These are phyloP conservation scores for Colletotrichum graminicola DNA, from an alignment of 2,329 filamentous ascomycete species.

Conservation along the genomic window DNA sequence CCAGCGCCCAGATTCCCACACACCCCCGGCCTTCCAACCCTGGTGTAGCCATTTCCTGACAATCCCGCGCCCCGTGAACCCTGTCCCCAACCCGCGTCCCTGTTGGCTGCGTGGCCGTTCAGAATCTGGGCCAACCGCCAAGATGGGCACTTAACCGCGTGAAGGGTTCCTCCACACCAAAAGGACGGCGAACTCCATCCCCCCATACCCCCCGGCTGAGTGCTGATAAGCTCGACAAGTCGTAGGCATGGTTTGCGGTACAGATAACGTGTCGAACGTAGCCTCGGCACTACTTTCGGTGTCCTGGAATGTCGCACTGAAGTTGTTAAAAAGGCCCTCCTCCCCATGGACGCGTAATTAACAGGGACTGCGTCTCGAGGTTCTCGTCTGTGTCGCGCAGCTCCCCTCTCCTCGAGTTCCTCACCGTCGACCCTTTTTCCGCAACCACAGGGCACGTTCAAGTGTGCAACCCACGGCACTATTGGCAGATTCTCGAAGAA, in stretches of 20 bases:
- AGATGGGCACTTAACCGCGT: slow-evolving; percentile 35
- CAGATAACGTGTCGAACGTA: slow-evolving; percentile 17
- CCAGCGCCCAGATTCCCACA: neutral
- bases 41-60: slow-evolving; percentile 17
- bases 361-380: slow-evolving; percentile 1
- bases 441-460: slow-evolving; percentile 25
- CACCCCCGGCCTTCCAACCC: slow-evolving; percentile 16
- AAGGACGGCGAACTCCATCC: slow-evolving; percentile 31
- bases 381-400: slow-evolving; percentile 37
- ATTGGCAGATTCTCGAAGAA: slow-evolving; percentile 10
- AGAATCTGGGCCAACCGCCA: slow-evolving; percentile 39
- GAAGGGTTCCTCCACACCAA: slow-evolving; percentile 37
- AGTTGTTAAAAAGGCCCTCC: slow-evolving; percentile 40
- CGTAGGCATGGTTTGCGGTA: slow-evolving; percentile 13
- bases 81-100: slow-evolving; percentile 32
- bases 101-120: slow-evolving; percentile 27
- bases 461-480: slow-evolving; percentile 21
- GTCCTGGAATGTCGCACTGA: slow-evolving; percentile 36
- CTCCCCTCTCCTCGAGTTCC: slow-evolving; percentile 24
- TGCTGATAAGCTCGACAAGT: slow-evolving; percentile 43
- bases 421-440: slow-evolving; percentile 19
- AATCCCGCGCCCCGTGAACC: slow-evolving; percentile 29
- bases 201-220: slow-evolving; percentile 9
- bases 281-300: slow-evolving; percentile 43
- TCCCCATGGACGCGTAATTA: slow-evolving; percentile 22